Conservation (phyloP, 257 asterid genomes). For the Solanum arcanum region DNA sequence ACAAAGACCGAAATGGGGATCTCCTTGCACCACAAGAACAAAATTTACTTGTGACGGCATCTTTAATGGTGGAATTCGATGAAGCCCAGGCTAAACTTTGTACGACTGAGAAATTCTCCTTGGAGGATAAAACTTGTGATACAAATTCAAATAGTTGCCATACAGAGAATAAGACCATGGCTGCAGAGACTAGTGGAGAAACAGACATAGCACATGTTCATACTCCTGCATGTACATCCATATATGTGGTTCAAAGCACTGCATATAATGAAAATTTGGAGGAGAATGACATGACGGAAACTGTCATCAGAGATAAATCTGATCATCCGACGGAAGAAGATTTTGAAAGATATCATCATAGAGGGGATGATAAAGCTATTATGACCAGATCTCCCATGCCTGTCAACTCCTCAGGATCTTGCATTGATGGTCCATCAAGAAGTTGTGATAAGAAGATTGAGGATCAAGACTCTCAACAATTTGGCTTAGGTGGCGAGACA, state of each 20-base stretch:
- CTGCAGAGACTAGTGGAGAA: constrained; percentile 9
- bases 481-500: not conserved
- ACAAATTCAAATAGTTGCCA: constrained; percentile 6
- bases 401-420: constrained; percentile 12
- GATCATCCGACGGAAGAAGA: constrained; percentile 16
- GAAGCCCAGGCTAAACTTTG: constrained; percentile 8
- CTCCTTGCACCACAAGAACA: constrained; percentile 7
- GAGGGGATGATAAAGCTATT: constrained; percentile 14
- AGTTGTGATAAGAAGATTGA: constrained; percentile 6
- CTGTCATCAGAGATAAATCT: constrained; percentile 2
- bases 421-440: constrained; percentile 6
- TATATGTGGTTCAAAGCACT: not conserved
- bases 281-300: constrained; percentile 14
- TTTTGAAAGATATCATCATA: not conserved
- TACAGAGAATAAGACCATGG: constrained; percentile 3
- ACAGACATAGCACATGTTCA: constrained; percentile 9
- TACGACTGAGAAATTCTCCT: not conserved
- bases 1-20: not conserved
- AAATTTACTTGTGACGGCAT: constrained; percentile 14
- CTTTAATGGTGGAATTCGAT: constrained; percentile 6
- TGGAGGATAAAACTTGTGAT: constrained; percentile 2
- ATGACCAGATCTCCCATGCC: constrained; percentile 7
- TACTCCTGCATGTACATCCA: constrained; percentile 12
- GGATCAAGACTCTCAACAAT: constrained; percentile 10
- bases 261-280: constrained; percentile 11